phyloP scores from a whole-genome alignment of 2,329 filamentous ascomycete species.

The Cercospora sojina region DNA sequence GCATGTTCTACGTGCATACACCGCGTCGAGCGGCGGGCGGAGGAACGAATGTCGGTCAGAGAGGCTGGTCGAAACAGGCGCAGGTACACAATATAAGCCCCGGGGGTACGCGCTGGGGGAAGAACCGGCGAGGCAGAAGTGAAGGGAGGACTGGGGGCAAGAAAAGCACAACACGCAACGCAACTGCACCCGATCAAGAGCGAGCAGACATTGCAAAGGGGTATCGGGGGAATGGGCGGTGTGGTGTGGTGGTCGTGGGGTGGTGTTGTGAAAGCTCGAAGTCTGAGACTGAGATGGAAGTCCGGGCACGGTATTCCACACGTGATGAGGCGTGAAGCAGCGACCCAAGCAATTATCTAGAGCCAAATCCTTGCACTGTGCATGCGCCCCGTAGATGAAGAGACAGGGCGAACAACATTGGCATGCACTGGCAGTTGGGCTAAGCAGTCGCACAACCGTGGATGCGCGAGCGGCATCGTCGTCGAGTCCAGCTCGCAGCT shows the following conservation, averaged over 20 bases:
- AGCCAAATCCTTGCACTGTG: not conserved
- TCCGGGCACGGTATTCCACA: not conserved
- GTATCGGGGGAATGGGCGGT: slow-evolving; percentile 10
- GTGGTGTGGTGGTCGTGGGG: slow-evolving; percentile 18
- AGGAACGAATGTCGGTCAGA: slow-evolving; percentile 15
- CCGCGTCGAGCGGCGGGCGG: slow-evolving; percentile 19
- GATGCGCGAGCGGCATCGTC: not conserved
- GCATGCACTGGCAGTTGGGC: not conserved
- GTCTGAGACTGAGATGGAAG: slow-evolving; percentile 3
- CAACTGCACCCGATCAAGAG: slow-evolving; percentile 26
- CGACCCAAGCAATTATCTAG: not conserved
- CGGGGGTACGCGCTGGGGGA: not conserved
- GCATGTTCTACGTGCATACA: slow-evolving; percentile 49
- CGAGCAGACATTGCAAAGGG: slow-evolving; percentile 25
- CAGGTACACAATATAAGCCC: slow-evolving; percentile 8
- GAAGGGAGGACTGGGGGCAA: slow-evolving; percentile 17
- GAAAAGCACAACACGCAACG: slow-evolving; percentile 20
- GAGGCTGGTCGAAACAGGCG: slow-evolving; percentile 6
- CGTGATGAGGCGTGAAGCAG: not conserved
- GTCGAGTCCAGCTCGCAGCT: not conserved
- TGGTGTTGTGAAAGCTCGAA: slow-evolving; percentile 8
- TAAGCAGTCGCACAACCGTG: not conserved
- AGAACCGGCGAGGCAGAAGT: slow-evolving; percentile 12
- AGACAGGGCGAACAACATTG: not conserved
- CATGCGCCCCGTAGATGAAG: slow-evolving; percentile 2